phyloP scores from a whole-genome alignment of 2,329 filamentous ascomycete species.

The Pseudopithomyces maydicus region DNA sequence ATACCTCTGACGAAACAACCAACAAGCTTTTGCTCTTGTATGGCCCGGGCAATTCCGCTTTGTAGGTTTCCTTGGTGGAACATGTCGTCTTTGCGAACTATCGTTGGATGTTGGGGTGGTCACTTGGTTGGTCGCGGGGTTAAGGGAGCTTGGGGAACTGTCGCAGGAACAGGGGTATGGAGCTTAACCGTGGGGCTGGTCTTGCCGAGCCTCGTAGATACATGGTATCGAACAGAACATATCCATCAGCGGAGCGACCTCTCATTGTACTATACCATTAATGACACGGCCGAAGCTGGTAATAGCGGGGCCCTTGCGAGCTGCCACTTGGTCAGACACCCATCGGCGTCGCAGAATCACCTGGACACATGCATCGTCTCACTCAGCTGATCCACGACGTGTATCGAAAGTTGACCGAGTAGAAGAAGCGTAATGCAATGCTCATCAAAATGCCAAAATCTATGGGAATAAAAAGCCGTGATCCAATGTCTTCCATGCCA shows the following conservation, averaged over 20 bases:
- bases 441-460: conserved; percentile 24
- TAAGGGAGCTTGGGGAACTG: conserved; percentile 10
- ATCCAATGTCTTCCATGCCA: conserved; percentile 30
- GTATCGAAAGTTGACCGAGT: background rate
- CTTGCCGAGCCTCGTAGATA: background rate
- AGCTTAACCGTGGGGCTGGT: conserved; percentile 1
- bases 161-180: conserved; percentile 11
- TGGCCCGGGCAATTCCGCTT: conserved; percentile 76
- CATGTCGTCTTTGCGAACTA: conserved; percentile 55
- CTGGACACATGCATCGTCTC: no score
- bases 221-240: no score
- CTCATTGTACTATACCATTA: no score
- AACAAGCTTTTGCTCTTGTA: conserved; percentile 77
- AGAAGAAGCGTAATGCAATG: conserved; percentile 11
- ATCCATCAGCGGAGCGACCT: no score
- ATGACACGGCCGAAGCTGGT: no score
- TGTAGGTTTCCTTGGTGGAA: conserved; percentile 83
- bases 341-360: background rate
- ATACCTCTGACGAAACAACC: conserved; percentile 83
- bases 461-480: conserved; percentile 7
- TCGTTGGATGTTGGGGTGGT: conserved; percentile 11
- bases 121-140: conserved; percentile 22
- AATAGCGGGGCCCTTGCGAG: no score
- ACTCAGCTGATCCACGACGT: no score
- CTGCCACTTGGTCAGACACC: no score